Base-by-base conservation (phyloP, 2,329 filamentous ascomycete genomes). In the Xylaria sp. region DNA sequence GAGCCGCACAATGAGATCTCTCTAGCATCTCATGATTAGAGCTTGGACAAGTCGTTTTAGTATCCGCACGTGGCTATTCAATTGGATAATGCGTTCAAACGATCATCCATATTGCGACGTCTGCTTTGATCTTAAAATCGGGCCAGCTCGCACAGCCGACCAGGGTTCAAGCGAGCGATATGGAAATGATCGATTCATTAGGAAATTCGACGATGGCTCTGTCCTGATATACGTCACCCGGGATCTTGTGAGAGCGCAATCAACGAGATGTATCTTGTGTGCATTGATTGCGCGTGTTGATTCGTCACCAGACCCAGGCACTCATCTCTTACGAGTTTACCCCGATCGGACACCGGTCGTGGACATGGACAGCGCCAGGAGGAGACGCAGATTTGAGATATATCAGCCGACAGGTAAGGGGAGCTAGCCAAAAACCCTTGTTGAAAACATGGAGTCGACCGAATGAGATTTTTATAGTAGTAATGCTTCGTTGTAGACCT, bases 321-420 rank as follows among this genome's bases (percentile, higher is more conserved):
- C 8, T 30, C 48, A 51, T 17, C 48, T 51, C 24, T 30, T 51
- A 51, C 48, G 48, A 51, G 19, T 51, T 27, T 27, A 30, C 48
- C 9, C 19, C 11, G 21, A 51, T 21, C 48, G 48, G 21, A 24
- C 48, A 21, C 48, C 48, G 2, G 48, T 30, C 19, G 24, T 51
- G 2, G 48, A 51, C 14, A 51, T 51, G 48, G 48, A 51, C 14
- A 51, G 48, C 21, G 48, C 48, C 7, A 51, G 48, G 24, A 24
- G 24, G 48, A 27, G 48, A 21, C 48, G 48, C 3, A 51, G 48
- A 51, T 30, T 27, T 21, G 48, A 51, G 48, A 30, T 51, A 30
- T 51, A 51, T 51, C 48, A 17, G 48, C 48, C 24, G 19, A 30
- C 6, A 51, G 48, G 48, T 51, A 51, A 51, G 21, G 7, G 2